A percentile compares a stretch with the other conserved stretches of the same genome.
Evolutionary conservation across 805 yeast species (phyloP).

Genomic region (Suhomyces faveliae): DNA sequence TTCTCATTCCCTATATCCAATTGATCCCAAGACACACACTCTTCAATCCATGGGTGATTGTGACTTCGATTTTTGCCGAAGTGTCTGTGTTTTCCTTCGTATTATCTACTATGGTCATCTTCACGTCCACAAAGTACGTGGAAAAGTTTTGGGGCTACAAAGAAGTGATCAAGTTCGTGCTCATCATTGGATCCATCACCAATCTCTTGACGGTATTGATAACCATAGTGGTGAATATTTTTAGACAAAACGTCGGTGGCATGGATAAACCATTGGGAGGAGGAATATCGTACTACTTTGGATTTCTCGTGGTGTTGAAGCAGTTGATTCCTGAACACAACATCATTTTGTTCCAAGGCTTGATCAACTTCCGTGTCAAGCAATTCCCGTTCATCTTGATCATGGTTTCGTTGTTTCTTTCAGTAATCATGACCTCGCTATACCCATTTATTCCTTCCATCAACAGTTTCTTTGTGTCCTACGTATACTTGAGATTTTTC

Average conservation of each 20-base stretch:
- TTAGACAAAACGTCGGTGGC: constrained; percentile 32
- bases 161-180: constrained; percentile 50
- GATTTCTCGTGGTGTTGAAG: constrained; percentile 56
- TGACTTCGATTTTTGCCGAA: constrained; percentile 66
- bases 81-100: constrained; percentile 46
- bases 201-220: constrained; percentile 51
- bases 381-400: constrained; percentile 55
- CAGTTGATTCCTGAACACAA: constrained; percentile 60
- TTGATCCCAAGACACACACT: constrained; percentile 59
- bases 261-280: constrained; percentile 50
- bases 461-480: constrained; percentile 63
- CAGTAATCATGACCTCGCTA: constrained; percentile 30
- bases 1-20: constrained; percentile 58
- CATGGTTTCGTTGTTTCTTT: constrained; percentile 34
- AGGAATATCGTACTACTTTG: constrained; percentile 51
- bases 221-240: constrained; percentile 37
- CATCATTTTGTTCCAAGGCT: constrained; percentile 46
- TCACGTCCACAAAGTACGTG: constrained; percentile 43
- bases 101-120: constrained; percentile 36
- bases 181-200: constrained; percentile 55
- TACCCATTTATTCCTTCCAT: constrained; percentile 57
- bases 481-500: constrained; percentile 76
- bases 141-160: constrained; percentile 51
- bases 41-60: constrained; percentile 62
- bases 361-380: constrained; percentile 52